phyloP scores from a whole-genome alignment of 2,329 filamentous ascomycete species.

The Corinectria fuckeliana region DNA sequence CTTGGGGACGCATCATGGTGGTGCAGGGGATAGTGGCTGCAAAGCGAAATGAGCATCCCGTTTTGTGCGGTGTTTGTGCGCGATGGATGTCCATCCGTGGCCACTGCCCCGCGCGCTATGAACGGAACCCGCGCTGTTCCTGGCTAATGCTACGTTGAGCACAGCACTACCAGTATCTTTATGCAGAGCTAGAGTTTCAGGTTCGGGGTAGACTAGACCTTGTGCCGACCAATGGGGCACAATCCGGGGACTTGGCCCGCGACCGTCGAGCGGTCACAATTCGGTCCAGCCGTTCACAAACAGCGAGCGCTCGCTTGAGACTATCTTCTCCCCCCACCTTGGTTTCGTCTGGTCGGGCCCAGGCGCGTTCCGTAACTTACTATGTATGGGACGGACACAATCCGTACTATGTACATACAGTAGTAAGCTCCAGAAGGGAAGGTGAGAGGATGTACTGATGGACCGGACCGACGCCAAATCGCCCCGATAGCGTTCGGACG shows the following conservation, averaged over 20 bases:
- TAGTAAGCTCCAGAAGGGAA: constrained; percentile 25
- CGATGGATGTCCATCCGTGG: constrained; percentile 15
- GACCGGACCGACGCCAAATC: constrained; percentile 1
- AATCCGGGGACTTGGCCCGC: constrained; percentile 31
- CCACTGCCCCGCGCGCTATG: constrained; percentile 26
- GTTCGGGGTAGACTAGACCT: constrained; percentile 25
- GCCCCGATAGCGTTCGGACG: constrained; percentile 10
- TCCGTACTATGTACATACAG: too few species aligned
- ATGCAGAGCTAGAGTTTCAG: constrained; percentile 48
- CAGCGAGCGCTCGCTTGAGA: constrained; percentile 12
- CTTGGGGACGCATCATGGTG: constrained; percentile 4
- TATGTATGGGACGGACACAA: not conserved
- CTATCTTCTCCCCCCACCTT: constrained; percentile 30
- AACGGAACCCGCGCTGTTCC: constrained; percentile 31
- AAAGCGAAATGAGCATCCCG: constrained; percentile 33
- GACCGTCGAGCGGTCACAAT: constrained; percentile 30
- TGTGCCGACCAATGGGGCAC: constrained; percentile 40
- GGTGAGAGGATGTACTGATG: constrained; percentile 19
- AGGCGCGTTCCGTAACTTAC: too few species aligned
- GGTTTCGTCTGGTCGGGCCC: constrained; percentile 17
- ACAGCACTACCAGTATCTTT: constrained; percentile 34
- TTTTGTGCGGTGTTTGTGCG: constrained; percentile 38
- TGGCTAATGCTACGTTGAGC: constrained; percentile 41
- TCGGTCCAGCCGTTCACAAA: constrained; percentile 36
- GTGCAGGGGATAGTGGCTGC: constrained; percentile 34